Conservation (phyloP, 1,139 yeast species). For the Debaryomyces sp. region DNA sequence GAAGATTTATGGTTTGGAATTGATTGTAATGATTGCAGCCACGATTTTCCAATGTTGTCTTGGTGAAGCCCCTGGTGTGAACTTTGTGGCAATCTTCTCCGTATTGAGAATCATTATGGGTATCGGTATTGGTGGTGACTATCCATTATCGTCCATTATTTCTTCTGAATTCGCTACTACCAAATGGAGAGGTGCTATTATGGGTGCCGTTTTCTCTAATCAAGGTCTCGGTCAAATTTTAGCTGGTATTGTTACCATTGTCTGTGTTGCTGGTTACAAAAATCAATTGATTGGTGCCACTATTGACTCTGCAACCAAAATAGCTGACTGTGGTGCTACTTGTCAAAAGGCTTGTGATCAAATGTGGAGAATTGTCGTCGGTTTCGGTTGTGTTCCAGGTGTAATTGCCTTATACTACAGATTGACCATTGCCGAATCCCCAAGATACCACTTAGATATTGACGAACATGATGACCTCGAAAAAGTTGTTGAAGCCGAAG, state of each 20-base stretch:
- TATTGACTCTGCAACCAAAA: slow-evolving; percentile 25
- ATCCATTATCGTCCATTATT: slow-evolving; percentile 92
- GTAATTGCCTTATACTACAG: slow-evolving; percentile 79
- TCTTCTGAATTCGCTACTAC: slow-evolving; percentile 89
- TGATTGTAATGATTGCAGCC: slow-evolving; percentile 80
- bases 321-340: slow-evolving; percentile 57
- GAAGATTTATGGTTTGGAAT: slow-evolving; percentile 83
- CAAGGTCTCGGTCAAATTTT: slow-evolving; percentile 90
- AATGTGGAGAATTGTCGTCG: slow-evolving; percentile 91
- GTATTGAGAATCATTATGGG: slow-evolving; percentile 84
- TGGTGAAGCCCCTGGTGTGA: slow-evolving; percentile 70
- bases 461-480: slow-evolving; percentile 55
- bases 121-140: slow-evolving; percentile 99
- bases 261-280: slow-evolving; percentile 75
- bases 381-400: slow-evolving; percentile 91
- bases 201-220: slow-evolving; percentile 92
- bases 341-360: slow-evolving; percentile 82
- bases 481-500: slow-evolving; percentile 62
- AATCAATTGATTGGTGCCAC: slow-evolving; percentile 53
- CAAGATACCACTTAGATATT: slow-evolving; percentile 83
- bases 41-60: slow-evolving; percentile 74
- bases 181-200: slow-evolving; percentile 95
- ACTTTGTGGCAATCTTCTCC: slow-evolving; percentile 71
- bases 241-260: slow-evolving; percentile 81
- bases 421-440: slow-evolving; percentile 92